These are phyloP conservation scores for Xerocomellus intermedius DNA, from an alignment of 768 basidiomycete species.

Conservation along the genomic window DNA sequence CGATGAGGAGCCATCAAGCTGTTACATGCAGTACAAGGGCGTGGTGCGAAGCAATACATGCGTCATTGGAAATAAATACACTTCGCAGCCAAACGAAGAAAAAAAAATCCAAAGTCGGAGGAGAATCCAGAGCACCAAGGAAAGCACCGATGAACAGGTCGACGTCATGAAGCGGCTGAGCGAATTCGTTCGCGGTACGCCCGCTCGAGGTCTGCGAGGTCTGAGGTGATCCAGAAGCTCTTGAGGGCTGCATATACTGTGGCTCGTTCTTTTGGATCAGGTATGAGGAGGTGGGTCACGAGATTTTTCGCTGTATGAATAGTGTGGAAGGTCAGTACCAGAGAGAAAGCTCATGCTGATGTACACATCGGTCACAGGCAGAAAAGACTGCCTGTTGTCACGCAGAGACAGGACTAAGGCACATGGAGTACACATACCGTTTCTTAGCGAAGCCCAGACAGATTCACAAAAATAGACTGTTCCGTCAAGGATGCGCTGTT, in stretches of 20 bases:
- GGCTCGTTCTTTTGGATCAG: slow-evolving; percentile 55
- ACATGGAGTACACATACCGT: slow-evolving; percentile 46
- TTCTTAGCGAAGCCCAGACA: slow-evolving; percentile 54
- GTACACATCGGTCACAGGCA: slow-evolving; percentile 1
- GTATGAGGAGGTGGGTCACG: slow-evolving; percentile 58
- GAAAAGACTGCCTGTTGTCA: slow-evolving; percentile 1
- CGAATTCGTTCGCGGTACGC: slow-evolving; percentile 59
- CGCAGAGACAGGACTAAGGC: background rate
- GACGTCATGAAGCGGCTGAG: slow-evolving; percentile 10
- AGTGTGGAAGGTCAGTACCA: slow-evolving; percentile 5
- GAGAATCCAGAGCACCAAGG: background rate
- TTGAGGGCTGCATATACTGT: slow-evolving; percentile 62
- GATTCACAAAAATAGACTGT: slow-evolving; percentile 52
- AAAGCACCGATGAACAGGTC: background rate
- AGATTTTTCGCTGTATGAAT: slow-evolving; percentile 47
- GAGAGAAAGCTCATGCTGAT: background rate
- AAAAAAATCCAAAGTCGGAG: background rate
- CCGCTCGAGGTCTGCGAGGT: slow-evolving; percentile 56
- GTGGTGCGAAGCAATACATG: background rate
- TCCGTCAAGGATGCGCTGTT: slow-evolving; percentile 66
- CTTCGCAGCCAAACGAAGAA: background rate
- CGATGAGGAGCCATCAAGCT: background rate
- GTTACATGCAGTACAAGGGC: background rate
- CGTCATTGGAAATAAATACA: background rate
- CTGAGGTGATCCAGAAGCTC: slow-evolving; percentile 65